A percentile compares a stretch with the other conserved stretches of the same genome.
These are phyloP conservation scores for Colletotrichum sp. DNA, from an alignment of 2,329 filamentous ascomycete genomes.

Conservation along the genomic window DNA sequence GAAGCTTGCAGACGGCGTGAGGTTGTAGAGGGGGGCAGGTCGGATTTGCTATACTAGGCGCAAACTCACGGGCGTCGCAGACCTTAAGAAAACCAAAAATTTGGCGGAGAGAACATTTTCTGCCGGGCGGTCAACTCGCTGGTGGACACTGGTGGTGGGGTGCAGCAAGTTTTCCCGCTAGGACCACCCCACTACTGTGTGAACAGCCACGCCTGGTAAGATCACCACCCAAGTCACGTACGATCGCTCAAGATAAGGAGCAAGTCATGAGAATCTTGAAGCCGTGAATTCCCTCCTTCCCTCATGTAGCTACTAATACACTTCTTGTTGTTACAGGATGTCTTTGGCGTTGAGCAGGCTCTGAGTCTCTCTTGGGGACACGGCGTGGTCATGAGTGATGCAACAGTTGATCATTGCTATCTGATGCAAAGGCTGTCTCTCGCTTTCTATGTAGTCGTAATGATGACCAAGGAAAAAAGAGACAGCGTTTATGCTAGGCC, in stretches of 20 bases:
- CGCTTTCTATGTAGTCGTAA: slow-evolving; percentile 13
- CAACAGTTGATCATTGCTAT: slow-evolving; percentile 21
- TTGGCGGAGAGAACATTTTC: slow-evolving; percentile 35
- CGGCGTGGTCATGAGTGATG: slow-evolving; percentile 6
- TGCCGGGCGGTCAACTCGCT: slow-evolving; percentile 41
- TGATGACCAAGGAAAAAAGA: not conserved
- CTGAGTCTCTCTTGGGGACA: not conserved
- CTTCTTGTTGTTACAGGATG: slow-evolving; percentile 15
- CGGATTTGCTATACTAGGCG: slow-evolving; percentile 1
- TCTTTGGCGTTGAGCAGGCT: not conserved
- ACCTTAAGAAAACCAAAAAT: slow-evolving; percentile 39
- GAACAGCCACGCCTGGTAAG: not conserved
- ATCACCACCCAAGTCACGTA: not conserved
- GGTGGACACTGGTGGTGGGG: slow-evolving; percentile 1
- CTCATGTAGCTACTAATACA: slow-evolving; percentile 17
- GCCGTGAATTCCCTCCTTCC: not conserved
- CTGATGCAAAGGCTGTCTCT: slow-evolving; percentile 18
- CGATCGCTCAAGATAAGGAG: not conserved
- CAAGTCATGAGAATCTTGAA: not conserved
- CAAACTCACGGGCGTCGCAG: not conserved
- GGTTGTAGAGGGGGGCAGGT: not conserved
- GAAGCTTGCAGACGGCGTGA: slow-evolving; percentile 7
- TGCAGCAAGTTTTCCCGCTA: slow-evolving; percentile 9
- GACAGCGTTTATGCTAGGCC: slow-evolving; percentile 8
- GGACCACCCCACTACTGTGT: not conserved